Evolutionary conservation across 176 grass and related monocot genomes (phyloP).

Genomic region (Ampelocalamus luodianensis): DNA sequence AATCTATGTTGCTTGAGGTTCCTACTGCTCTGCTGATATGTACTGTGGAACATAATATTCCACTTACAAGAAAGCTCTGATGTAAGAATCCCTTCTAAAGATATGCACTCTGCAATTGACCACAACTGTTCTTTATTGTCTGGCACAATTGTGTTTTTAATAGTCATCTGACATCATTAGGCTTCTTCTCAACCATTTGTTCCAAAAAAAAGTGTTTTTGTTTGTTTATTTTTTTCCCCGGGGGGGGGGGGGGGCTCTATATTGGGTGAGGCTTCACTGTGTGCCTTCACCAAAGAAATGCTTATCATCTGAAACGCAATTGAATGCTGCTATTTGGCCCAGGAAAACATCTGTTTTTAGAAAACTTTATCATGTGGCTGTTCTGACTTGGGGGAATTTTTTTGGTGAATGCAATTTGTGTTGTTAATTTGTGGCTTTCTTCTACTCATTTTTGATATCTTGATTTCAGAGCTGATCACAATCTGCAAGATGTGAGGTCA

Average conservation of each 20-base stretch:
- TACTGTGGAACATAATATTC: conserved; percentile 29
- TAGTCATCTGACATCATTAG: background rate
- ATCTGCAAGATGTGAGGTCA: conserved; percentile 75
- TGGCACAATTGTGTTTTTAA: conserved; percentile 24
- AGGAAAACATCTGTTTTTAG: background rate
- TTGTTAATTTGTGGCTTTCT: background rate
- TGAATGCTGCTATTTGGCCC: conserved; percentile 22
- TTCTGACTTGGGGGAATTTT: background rate
- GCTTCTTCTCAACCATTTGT: too few species aligned
- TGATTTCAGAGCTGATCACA: conserved; percentile 79
- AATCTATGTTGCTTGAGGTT: conserved; percentile 16
- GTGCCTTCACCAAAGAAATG: conserved; percentile 5
- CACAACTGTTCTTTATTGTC: conserved; percentile 26
- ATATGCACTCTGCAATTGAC: conserved; percentile 27
- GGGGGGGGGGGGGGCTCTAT: background rate
- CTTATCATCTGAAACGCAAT: conserved; percentile 18
- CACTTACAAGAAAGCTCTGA: conserved; percentile 23
- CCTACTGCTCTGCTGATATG: background rate
- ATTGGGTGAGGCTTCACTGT: background rate
- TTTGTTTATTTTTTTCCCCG: too few species aligned
- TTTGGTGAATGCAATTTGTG: conserved; percentile 2
- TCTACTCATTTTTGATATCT: conserved; percentile 26
- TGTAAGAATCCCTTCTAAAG: conserved; percentile 27
- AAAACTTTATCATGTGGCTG: conserved; percentile 31
- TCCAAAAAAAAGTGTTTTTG: too few species aligned